Conservation (phyloP, 2,329 filamentous ascomycete genomes). For the Ophiostoma sp. region DNA sequence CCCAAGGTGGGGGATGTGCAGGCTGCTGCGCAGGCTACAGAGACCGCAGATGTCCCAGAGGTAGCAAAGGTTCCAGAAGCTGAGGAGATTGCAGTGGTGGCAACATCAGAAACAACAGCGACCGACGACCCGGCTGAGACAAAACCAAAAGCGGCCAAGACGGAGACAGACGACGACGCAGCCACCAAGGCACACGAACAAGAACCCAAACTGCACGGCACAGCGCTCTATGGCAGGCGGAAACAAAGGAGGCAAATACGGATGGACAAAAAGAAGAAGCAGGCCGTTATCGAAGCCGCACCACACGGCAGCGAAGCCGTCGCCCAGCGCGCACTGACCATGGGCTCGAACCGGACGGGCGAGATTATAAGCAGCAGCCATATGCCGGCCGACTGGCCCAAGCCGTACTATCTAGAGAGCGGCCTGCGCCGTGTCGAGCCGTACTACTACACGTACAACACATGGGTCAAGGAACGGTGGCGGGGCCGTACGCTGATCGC, state of each 20-base stretch:
- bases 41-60: neutral
- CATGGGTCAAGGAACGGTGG: slow-evolving; percentile 91
- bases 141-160: slow-evolving; percentile 21
- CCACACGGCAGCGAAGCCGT: slow-evolving; percentile 8
- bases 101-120: neutral
- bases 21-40: neutral
- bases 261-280: slow-evolving; percentile 1
- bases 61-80: neutral
- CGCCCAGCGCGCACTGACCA: slow-evolving; percentile 1
- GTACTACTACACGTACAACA: slow-evolving; percentile 93
- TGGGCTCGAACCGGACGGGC: slow-evolving; percentile 16
- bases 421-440: slow-evolving; percentile 77
- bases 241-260: slow-evolving; percentile 9
- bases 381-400: slow-evolving; percentile 39
- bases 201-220: neutral
- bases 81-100: neutral
- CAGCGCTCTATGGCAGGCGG: slow-evolving; percentile 9
- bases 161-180: slow-evolving; percentile 17
- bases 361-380: neutral
- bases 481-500: slow-evolving; percentile 73
- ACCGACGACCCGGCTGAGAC: neutral
- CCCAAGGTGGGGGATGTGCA: neutral
- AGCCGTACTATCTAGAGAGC: slow-evolving; percentile 76
- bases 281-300: neutral
- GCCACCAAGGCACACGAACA: slow-evolving; percentile 19